phyloP scores from a whole-genome alignment of 2,329 filamentous ascomycete species.

The Fusarium multiceps region DNA sequence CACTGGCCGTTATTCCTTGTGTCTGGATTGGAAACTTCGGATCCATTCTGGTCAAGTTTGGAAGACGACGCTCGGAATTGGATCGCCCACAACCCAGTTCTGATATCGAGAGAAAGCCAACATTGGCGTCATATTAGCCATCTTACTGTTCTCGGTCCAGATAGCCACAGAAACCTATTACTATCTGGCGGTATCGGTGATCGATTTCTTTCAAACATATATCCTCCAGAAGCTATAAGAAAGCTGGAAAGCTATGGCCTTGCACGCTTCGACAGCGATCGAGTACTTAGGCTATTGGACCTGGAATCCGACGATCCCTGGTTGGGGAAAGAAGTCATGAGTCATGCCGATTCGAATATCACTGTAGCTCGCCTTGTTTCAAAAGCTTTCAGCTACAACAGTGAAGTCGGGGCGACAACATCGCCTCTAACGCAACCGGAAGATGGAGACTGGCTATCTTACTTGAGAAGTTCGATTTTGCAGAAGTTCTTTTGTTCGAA shows the following conservation, averaged over 20 bases:
- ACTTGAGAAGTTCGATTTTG: constrained; percentile 12
- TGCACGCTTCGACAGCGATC: neutral
- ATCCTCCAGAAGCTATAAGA: neutral
- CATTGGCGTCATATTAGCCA: constrained; percentile 5
- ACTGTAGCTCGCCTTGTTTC: no score
- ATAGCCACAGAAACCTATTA: neutral
- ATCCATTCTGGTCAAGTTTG: constrained; percentile 16
- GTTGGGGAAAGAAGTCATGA: no score
- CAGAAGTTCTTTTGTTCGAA: neutral
- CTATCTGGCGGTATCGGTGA: constrained; percentile 12
- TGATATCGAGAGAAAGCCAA: constrained; percentile 1
- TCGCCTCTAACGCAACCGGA: no score
- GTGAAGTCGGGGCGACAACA: no score
- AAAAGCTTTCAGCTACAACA: no score
- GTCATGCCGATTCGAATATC: no score
- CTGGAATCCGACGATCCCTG: neutral
- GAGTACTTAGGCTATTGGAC: no score
- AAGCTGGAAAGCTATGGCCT: constrained; percentile 16
- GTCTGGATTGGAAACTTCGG: neutral
- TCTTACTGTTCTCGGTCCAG: neutral
- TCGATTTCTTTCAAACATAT: constrained; percentile 12
- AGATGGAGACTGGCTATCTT: no score
- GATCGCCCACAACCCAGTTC: constrained; percentile 3
- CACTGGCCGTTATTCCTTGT: constrained; percentile 29
- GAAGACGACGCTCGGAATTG: neutral